Base-by-base conservation (phyloP, 768 basidiomycete genomes). In the Kwoniella pini region DNA sequence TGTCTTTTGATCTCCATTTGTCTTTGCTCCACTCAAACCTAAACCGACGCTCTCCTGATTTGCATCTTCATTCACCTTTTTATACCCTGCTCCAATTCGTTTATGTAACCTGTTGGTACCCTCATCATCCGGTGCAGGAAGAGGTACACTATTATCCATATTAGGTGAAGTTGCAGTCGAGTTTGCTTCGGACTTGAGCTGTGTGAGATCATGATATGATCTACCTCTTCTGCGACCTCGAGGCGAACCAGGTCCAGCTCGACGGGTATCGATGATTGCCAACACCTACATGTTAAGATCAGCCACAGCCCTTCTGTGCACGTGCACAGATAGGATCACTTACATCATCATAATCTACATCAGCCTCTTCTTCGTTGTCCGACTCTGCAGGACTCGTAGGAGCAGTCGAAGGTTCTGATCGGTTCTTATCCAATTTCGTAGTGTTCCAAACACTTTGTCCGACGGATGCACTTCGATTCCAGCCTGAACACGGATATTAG, bases 361-460 rank as follows among this genome's bases (percentile, higher is more conserved):
- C 84, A 51, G 91, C 90, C 72, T 75, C 74, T 43, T 79, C 79
- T 38, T 93, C 91, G 26, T 91, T 89, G 68, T 93, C 92, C 13
- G 88, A 87, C 46, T 85, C 86, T 50, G 88, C 86, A 0, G 90
- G 89, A 7, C 88, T 88, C 38, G 80, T 83, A 19, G 86, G 79
- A 85, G 89, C 74, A 76, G 81, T 72, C 87, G 86, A 49, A 84
- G 85, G 69, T 79, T 84, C 64, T 42, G 69, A 67, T 53, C 75
- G 60, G 27, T 54, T 48, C 61, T 74, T 38, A 78, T 71, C 71
- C 80, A 22, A 81, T 80, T 61, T 68, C n/a, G 63, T 58, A 10
- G 85, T 88, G 30, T 85, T 85, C 91, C 91, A 93, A n/a, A 86
- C 90, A 69, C 87, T 90, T 2, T 90, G 90, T n/a, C 91, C 89